Conservation (phyloP, 177 flowering plant genomes). For the Vitis hybrid region DNA sequence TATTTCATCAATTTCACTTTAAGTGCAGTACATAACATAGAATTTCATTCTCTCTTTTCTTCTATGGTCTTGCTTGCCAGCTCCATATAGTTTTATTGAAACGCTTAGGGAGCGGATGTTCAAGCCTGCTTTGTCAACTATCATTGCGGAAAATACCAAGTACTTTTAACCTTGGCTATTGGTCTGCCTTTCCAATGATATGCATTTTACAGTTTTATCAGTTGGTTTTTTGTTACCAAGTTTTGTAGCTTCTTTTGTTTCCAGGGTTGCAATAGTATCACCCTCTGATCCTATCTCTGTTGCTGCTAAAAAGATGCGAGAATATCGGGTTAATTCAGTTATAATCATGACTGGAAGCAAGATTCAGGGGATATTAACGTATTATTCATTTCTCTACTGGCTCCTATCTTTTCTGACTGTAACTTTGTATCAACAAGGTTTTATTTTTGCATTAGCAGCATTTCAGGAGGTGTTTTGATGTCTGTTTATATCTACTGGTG, state of each 20-base stretch:
- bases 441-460: neutral
- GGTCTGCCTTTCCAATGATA: neutral
- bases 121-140: constrained; percentile 91
- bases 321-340: constrained; percentile 74
- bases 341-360: constrained; percentile 64
- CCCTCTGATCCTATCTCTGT: constrained; percentile 90
- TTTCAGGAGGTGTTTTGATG: neutral
- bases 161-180: constrained; percentile 19
- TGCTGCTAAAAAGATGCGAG: constrained; percentile 90
- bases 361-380: constrained; percentile 96
- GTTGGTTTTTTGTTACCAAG: constrained; percentile 7
- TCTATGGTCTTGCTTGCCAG: constrained; percentile 40
- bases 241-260: constrained; percentile 12
- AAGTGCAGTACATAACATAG: neutral
- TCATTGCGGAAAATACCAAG: constrained; percentile 75
- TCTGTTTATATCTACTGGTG: neutral
- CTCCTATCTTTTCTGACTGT: constrained; percentile 3
- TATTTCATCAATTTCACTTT: neutral
- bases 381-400: constrained; percentile 19
- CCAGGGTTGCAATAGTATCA: constrained; percentile 78
- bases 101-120: constrained; percentile 92
- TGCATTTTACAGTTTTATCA: neutral
- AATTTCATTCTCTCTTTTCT: neutral
- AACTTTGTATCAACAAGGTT: too few relatives aligned
- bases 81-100: constrained; percentile 87